Evolutionary conservation across 139 green algal genomes (phyloP).

Genomic region (Chlamydomonas sp.): DNA sequence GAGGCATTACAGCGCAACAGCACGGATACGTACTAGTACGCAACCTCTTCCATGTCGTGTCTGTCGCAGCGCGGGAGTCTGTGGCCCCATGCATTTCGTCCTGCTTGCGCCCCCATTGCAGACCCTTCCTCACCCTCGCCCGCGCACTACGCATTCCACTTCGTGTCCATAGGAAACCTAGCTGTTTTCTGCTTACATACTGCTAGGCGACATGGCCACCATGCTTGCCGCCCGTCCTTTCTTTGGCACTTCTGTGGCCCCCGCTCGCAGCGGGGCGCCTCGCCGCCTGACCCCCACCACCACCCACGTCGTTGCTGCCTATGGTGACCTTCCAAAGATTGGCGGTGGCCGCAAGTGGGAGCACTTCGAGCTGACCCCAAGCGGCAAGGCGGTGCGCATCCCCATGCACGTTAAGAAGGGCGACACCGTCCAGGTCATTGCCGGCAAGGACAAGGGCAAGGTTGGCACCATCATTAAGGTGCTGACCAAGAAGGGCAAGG

Average conservation of each 20-base stretch:
- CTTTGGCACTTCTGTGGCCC: slow-evolving; percentile 1
- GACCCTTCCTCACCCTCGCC: too few species aligned
- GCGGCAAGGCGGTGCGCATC: slow-evolving; percentile 81
- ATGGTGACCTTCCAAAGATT: slow-evolving; percentile 54
- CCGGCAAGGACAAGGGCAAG: slow-evolving; percentile 93
- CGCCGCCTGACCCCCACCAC: slow-evolving; percentile 16
- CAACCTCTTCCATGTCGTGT: too few species aligned
- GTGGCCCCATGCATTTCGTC: too few species aligned
- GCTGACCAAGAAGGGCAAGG: slow-evolving; percentile 79
- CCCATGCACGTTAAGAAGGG: slow-evolving; percentile 92
- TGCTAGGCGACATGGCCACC: slow-evolving; percentile 5
- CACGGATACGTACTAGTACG: too few species aligned
- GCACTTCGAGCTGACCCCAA: slow-evolving; percentile 74
- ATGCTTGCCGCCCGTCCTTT: slow-evolving; percentile 20
- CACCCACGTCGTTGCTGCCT: slow-evolving; percentile 37
- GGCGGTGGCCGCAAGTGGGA: slow-evolving; percentile 93
- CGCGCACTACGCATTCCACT: too few species aligned
- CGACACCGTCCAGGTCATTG: slow-evolving; percentile 92
- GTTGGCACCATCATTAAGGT: slow-evolving; percentile 87
- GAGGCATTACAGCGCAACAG: too few species aligned
- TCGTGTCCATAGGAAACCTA: too few species aligned
- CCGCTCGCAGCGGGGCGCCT: not conserved
- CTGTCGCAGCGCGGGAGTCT: too few species aligned
- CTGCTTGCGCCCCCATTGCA: too few species aligned
- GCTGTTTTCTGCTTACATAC: not conserved